These are phyloP conservation scores for Candida oleophila DNA, from an alignment of 805 yeast species.

Conservation along the genomic window DNA sequence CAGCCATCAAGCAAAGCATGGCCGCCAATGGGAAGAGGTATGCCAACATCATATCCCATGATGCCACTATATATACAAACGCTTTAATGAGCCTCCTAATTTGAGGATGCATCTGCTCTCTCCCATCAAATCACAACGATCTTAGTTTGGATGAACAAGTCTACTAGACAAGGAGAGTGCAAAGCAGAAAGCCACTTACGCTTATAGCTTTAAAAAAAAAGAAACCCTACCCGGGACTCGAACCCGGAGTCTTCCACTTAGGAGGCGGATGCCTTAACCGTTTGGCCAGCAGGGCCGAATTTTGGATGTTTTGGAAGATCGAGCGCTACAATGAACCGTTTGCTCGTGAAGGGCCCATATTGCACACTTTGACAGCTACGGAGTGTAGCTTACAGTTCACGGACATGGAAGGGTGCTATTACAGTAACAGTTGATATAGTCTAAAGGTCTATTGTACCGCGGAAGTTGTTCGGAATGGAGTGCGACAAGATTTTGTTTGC, in stretches of 20 bases:
- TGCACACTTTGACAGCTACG: no score
- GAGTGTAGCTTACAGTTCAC: no score
- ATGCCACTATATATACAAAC: constrained; percentile 3
- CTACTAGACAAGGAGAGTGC: background rate
- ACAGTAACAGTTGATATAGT: no score
- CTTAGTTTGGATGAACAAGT: background rate
- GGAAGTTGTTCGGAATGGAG: no score
- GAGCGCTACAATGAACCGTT: no score
- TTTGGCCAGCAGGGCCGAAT: constrained; percentile 49
- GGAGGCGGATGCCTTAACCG: constrained; percentile 55
- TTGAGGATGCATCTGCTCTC: background rate
- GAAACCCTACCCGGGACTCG: constrained; percentile 42
- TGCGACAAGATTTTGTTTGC: no score
- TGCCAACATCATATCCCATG: constrained; percentile 3
- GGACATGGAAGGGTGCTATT: no score
- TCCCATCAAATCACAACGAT: background rate
- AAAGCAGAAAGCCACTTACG: no score
- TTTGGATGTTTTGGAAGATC: no score
- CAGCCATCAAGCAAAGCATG: constrained; percentile 9
- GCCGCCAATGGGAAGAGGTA: constrained; percentile 11
- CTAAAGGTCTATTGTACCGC: no score
- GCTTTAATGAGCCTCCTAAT: background rate
- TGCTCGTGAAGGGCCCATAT: no score
- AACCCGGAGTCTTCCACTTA: constrained; percentile 43
- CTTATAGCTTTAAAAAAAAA: no score